Base-by-base conservation (phyloP, 73 alveolate genomes). In the Tetrahymena borealis region DNA sequence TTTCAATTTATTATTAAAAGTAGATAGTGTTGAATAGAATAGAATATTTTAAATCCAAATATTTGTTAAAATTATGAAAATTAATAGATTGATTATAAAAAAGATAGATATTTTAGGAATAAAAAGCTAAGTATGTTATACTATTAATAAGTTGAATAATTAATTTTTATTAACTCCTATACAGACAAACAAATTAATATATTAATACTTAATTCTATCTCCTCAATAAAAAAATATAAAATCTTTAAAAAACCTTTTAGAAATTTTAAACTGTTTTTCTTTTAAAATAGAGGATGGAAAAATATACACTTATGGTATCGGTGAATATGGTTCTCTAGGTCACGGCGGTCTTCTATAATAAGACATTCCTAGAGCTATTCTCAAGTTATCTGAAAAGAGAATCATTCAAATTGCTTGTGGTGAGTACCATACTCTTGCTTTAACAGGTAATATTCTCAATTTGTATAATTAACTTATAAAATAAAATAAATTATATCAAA, bases 361-460 rank as follows among this genome's bases (percentile, higher is more conserved):
- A 13, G 94, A 95, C 37, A 95, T 94, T 39, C 99, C 99, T 4
- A 94, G 96, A 40, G 94, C 96, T 33, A 91, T 99, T 42, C 97
- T 96, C 42, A 97, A 98, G 79, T 95, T 99, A 78, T 93, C 96
- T 40, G 99, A 97, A 93, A 97, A 96, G 92, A 98, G 97, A 94
- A 97, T 99, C 6, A 97, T 95, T 38, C 97, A 98, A 94, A 96
- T 99, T 4, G 98, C 99, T 35, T 99, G 99, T 92, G 99, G 99
- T 39, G 99, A 99, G 96, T 94, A 93, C 93, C 99, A 99, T 96
- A 96, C 99, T 31, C 94, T 99, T 79, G 99, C 99, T 42, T 96
- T 99, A 24, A 97, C 99, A 11, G 99, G 98, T 60, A 60, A 41
- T 41, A 18, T 60, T n/a, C 7, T 60, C 28, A n/a, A n/a, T 15